Evolutionary conservation across 805 yeast genomes (phyloP).

Genomic region (Monosporozyma unispora): DNA sequence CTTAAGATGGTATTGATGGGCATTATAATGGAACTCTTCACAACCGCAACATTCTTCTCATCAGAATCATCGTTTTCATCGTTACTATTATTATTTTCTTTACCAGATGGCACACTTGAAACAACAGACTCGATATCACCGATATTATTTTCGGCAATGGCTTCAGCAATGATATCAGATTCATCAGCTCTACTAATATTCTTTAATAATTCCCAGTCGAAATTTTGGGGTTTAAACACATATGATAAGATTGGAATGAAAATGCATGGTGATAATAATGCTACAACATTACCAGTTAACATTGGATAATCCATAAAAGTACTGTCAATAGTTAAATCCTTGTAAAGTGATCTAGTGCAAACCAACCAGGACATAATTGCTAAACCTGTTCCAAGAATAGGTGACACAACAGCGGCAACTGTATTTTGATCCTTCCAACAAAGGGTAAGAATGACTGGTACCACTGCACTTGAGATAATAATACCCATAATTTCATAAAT

Average conservation of each 20-base stretch:
- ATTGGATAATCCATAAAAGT: conserved; percentile 84
- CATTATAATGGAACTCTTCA: conserved; percentile 16
- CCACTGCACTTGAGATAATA: conserved; percentile 77
- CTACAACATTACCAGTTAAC: conserved; percentile 83
- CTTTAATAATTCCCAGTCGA: conserved; percentile 61
- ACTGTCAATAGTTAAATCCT: conserved; percentile 37
- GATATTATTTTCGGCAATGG: conserved; percentile 14
- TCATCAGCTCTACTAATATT: conserved; percentile 60
- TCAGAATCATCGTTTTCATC: conserved; percentile 7
- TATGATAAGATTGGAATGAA: conserved; percentile 58
- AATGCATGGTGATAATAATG: conserved; percentile 62
- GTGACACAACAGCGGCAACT: conserved; percentile 64
- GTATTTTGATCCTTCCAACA: conserved; percentile 57
- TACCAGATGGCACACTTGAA: conserved; percentile 2
- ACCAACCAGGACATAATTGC: conserved; percentile 67
- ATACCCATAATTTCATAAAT: conserved; percentile 84
- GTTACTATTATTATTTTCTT: conserved; percentile 5
- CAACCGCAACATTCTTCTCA: conserved; percentile 2
- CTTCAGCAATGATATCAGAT: conserved; percentile 45
- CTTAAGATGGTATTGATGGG: conserved; percentile 28
- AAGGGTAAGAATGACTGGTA: conserved; percentile 62
- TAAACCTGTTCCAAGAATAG: conserved; percentile 64
- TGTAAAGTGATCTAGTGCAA: conserved; percentile 37
- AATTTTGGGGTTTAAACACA: conserved; percentile 59
- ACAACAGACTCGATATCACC: conserved; percentile 6